Conservation (phyloP, 202 grass and related monocot species). For the Panicum hallii region DNA sequence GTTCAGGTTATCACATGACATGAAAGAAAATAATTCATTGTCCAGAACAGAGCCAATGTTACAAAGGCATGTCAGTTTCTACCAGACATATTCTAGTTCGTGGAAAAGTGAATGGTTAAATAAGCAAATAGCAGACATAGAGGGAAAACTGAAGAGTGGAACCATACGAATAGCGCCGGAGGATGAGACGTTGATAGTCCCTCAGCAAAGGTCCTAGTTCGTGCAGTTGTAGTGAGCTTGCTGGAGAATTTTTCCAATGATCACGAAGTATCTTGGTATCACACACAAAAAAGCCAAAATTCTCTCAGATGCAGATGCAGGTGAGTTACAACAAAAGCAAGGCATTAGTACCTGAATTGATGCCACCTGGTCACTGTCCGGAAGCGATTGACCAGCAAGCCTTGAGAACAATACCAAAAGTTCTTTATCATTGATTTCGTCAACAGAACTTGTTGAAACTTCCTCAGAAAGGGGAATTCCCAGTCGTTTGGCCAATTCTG, state of each 20-base stretch:
- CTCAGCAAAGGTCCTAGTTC: slow-evolving; percentile 77
- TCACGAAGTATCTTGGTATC: slow-evolving; percentile 73
- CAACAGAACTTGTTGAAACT: slow-evolving; percentile 61
- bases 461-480: slow-evolving; percentile 75
- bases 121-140: slow-evolving; percentile 13
- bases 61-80: neutral
- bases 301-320: slow-evolving; percentile 30
- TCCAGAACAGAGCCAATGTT: slow-evolving; percentile 7
- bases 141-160: slow-evolving; percentile 30
- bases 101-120: neutral
- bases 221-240: slow-evolving; percentile 73
- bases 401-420: slow-evolving; percentile 65
- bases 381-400: slow-evolving; percentile 71
- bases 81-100: slow-evolving; percentile 20
- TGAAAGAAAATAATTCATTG: slow-evolving; percentile 32
- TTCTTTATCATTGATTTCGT: slow-evolving; percentile 87
- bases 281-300: slow-evolving; percentile 26
- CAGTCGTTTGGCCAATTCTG: slow-evolving; percentile 72
- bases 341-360: slow-evolving; percentile 69
- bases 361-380: slow-evolving; percentile 61
- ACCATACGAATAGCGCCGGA: slow-evolving; percentile 57
- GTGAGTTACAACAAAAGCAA: slow-evolving; percentile 20
- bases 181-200: slow-evolving; percentile 81
- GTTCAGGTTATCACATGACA: slow-evolving; percentile 11
- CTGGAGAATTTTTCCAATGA: slow-evolving; percentile 69